Conservation (phyloP, 805 yeast genomes). For the Kodamaea kaohsiungensis region DNA sequence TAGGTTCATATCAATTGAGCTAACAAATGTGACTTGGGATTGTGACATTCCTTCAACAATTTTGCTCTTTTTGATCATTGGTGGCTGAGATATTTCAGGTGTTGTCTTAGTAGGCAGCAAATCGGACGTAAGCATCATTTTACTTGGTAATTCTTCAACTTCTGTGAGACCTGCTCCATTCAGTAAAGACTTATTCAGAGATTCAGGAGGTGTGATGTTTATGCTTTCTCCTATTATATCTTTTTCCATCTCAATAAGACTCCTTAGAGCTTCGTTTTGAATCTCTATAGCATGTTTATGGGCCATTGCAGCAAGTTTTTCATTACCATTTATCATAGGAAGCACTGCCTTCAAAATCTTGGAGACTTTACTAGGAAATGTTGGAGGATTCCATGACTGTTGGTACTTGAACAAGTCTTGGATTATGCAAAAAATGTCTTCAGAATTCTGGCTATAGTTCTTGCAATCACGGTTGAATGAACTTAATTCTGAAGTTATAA, state of each 20-base stretch:
- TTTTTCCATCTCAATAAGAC: neutral
- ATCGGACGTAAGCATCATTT: neutral
- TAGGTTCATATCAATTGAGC: slow-evolving; percentile 3
- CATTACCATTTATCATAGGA: neutral
- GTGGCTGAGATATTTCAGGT: neutral
- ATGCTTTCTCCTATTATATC: neutral
- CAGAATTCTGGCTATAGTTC: slow-evolving; percentile 2
- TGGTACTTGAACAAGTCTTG: neutral
- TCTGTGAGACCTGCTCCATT: neutral
- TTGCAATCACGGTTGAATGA: neutral
- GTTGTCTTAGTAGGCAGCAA: neutral
- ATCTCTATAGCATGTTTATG: neutral
- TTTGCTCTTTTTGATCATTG: slow-evolving; percentile 12
- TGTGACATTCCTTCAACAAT: slow-evolving; percentile 10
- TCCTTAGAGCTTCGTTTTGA: neutral
- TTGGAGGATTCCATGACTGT: neutral
- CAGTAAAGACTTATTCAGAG: neutral
- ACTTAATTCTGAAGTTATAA: too few species aligned
- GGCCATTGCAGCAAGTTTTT: neutral
- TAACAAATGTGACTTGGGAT: slow-evolving; percentile 11
- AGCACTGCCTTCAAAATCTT: neutral
- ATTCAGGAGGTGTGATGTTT: neutral
- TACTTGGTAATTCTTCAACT: neutral
- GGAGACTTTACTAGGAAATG: neutral
- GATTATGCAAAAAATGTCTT: slow-evolving; percentile 7